Percentiles rank a stretch among this genome's conserved stretches.
Evolutionary conservation across 2,329 filamentous ascomycete genomes (phyloP).

Genomic region (Apiospora malaysiana): DNA sequence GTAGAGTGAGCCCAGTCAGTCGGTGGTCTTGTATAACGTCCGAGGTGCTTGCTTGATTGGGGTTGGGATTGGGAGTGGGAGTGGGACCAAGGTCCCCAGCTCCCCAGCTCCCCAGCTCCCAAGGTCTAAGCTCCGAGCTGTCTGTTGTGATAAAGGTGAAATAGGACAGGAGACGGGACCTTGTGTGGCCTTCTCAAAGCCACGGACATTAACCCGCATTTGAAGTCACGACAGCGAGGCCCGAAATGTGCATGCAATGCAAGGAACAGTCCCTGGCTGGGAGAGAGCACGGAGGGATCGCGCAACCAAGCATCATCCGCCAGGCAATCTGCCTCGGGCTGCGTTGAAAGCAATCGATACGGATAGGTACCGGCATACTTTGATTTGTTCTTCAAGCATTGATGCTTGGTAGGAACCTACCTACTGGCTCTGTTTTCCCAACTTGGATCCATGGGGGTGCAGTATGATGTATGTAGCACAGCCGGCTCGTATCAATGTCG

Average conservation of each 20-base stretch:
- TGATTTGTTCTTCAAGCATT: background rate
- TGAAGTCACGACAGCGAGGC: background rate
- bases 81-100: no score
- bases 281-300: background rate
- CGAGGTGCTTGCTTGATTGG: background rate
- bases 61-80: no score
- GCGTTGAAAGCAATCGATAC: background rate
- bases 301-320: conserved; percentile 5
- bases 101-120: no score
- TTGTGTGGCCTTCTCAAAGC: background rate
- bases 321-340: background rate
- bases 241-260: conserved; percentile 12
- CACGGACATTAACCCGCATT: background rate
- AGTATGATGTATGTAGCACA: conserved; percentile 2
- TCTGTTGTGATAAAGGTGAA: background rate
- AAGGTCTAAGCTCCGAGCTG: no score
- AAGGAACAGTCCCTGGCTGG: background rate
- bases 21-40: conserved; percentile 12
- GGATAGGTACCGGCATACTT: conserved; percentile 4
- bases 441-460: background rate
- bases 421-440: background rate
- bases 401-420: no score
- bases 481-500: conserved; percentile 9
- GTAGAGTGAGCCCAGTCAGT: background rate
- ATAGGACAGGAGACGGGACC: background rate